Evolutionary conservation across 176 grass and related monocot genomes (phyloP).

Genomic region (Cenchrus purpureus): DNA sequence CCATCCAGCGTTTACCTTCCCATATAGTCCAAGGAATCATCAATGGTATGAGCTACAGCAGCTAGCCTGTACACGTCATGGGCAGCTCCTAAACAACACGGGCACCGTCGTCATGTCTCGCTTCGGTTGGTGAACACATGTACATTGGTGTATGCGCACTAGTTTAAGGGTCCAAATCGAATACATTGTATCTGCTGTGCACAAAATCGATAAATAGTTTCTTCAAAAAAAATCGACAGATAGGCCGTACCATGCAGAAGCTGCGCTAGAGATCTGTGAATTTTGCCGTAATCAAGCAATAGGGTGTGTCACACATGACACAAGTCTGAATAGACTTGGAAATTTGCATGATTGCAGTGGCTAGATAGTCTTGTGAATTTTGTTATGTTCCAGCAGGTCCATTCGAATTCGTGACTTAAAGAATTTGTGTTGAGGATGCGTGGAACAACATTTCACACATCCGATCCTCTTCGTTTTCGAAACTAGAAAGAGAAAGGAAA

Average conservation of each 20-base stretch:
- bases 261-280: background rate
- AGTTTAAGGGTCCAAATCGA: background rate
- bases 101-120: background rate
- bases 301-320: background rate
- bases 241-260: background rate
- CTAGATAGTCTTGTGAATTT: background rate
- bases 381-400: background rate
- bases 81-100: background rate
- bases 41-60: background rate
- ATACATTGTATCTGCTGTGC: background rate
- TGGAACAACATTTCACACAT: background rate
- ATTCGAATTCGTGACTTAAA: background rate
- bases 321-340: background rate
- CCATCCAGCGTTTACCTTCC: slow-evolving; percentile 3
- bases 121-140: slow-evolving; percentile 9
- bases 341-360: background rate
- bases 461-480: background rate
- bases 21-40: background rate
- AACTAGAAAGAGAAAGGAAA: background rate
- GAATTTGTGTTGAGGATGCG: background rate
- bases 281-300: background rate
- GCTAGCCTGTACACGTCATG: background rate
- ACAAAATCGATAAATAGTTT: background rate
- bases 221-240: background rate
- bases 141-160: background rate